Evolutionary conservation across 768 basidiomycete genomes (phyloP).

Genomic region (Boletus vinaceobasis): DNA sequence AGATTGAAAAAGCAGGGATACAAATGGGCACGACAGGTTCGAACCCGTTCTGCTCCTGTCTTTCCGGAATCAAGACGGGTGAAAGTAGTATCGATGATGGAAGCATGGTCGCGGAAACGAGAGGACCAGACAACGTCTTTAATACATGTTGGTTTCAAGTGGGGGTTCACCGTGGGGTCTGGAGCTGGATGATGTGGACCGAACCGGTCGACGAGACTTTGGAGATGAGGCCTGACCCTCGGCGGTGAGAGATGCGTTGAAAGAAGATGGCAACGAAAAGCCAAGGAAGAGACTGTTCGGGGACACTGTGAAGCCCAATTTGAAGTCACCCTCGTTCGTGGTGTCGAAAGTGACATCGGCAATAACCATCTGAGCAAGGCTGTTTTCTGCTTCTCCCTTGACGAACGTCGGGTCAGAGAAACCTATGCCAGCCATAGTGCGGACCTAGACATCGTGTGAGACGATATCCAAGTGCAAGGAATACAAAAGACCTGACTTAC

Average conservation of each 20-base stretch:
- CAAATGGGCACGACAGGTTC: no score
- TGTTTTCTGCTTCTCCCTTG: slow-evolving; percentile 23
- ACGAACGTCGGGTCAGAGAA: slow-evolving; percentile 47
- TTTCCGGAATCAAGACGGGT: slow-evolving; percentile 25
- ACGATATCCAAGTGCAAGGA: no score
- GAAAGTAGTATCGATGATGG: slow-evolving; percentile 41
- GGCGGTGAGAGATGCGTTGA: slow-evolving; percentile 16
- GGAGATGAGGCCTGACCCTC: slow-evolving; percentile 33
- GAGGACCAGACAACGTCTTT: slow-evolving; percentile 43
- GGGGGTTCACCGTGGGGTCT: slow-evolving; percentile 32
- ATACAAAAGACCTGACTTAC: no score
- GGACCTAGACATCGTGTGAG: slow-evolving; percentile 39
- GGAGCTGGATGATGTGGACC: slow-evolving; percentile 36
- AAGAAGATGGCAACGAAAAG: slow-evolving; percentile 34
- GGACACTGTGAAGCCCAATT: no score
- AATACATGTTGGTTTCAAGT: slow-evolving; percentile 31
- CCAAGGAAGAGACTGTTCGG: slow-evolving; percentile 34
- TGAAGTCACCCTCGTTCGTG: no score
- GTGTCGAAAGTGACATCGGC: slow-evolving; percentile 49
- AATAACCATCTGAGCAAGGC: slow-evolving; percentile 39
- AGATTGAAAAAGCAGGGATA: slow-evolving; percentile 47
- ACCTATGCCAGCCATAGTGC: slow-evolving; percentile 37
- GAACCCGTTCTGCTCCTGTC: no score
- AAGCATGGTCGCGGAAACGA: slow-evolving; percentile 43
- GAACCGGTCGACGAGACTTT: slow-evolving; percentile 40